These are phyloP conservation scores for Bathelium albidoporum DNA, from an alignment of 495 filamentous ascomycete genomes.

Conservation along the genomic window DNA sequence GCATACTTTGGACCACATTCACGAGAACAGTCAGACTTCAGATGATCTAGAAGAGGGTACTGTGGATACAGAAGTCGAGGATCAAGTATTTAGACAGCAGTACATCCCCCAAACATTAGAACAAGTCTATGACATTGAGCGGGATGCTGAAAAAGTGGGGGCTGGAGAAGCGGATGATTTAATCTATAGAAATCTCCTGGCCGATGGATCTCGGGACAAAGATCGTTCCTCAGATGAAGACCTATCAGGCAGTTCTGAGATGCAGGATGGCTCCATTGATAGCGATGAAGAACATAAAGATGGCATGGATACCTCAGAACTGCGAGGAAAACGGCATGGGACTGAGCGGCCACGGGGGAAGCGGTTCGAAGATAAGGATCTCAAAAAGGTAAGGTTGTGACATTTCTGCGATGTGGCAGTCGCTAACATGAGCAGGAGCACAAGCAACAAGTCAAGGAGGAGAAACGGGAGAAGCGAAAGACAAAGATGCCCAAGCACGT, in stretches of 20 bases:
- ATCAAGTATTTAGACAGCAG: slow-evolving; percentile 86
- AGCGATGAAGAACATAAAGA: slow-evolving; percentile 37
- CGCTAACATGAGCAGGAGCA: slow-evolving; percentile 46
- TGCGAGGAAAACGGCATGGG: slow-evolving; percentile 9
- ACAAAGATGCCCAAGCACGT: slow-evolving; percentile 91
- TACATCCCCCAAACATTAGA: slow-evolving; percentile 91
- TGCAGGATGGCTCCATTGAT: slow-evolving; percentile 25
- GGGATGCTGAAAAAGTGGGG: slow-evolving; percentile 68
- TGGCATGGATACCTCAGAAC: slow-evolving; percentile 14
- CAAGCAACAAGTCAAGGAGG: slow-evolving; percentile 86
- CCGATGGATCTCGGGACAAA: slow-evolving; percentile 30
- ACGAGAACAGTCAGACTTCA: slow-evolving; percentile 34
- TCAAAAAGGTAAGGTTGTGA: slow-evolving; percentile 50
- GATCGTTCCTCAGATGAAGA: slow-evolving; percentile 30
- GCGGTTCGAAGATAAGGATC: slow-evolving; percentile 81
- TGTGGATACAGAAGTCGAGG: slow-evolving; percentile 45
- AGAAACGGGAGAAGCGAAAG: slow-evolving; percentile 80
- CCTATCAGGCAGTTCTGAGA: slow-evolving; percentile 33
- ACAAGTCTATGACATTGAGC: slow-evolving; percentile 91
- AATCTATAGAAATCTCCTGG: slow-evolving; percentile 72
- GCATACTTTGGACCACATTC: slow-evolving; percentile 42
- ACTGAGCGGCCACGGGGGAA: slow-evolving; percentile 70
- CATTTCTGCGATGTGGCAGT: neutral
- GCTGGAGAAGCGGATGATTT: slow-evolving; percentile 61
- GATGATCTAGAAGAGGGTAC: slow-evolving; percentile 30